Percentiles rank a stretch among this genome's conserved stretches.
phyloP scores from a whole-genome alignment of 129 eudicot species.

The Tanacetum coccineum region DNA sequence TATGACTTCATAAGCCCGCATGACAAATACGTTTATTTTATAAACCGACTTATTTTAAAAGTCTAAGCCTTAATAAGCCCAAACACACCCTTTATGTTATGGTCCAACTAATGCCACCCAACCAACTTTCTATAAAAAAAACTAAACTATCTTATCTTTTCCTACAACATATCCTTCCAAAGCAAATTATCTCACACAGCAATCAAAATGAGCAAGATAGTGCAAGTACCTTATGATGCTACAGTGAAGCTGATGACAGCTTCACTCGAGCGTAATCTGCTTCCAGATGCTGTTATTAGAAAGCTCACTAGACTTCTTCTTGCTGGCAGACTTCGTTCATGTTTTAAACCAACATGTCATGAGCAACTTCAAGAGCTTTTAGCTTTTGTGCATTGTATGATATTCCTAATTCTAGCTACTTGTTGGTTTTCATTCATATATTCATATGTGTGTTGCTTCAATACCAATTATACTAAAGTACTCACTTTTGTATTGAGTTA shows the following conservation, averaged over 20 bases:
- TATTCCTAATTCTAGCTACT: too few species aligned
- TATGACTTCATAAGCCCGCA: too few species aligned
- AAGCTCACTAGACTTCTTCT: slow-evolving; percentile 76
- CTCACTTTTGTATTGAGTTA: too few species aligned
- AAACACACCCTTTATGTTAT: too few species aligned
- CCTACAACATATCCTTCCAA: background rate
- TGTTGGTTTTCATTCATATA: too few species aligned
- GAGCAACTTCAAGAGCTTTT: slow-evolving; percentile 67
- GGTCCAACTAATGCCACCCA: too few species aligned
- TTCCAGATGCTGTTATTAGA: slow-evolving; percentile 75
- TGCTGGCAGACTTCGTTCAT: slow-evolving; percentile 72
- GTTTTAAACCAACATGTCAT: slow-evolving; percentile 53
- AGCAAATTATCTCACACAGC: background rate
- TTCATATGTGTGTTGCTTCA: too few species aligned
- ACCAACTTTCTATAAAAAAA: too few species aligned
- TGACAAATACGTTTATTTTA: too few species aligned
- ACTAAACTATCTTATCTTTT: slow-evolving; percentile 21
- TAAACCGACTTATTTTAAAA: too few species aligned
- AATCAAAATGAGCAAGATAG: slow-evolving; percentile 40
- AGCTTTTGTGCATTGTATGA: slow-evolving; percentile 57
- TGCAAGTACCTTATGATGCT: slow-evolving; percentile 68
- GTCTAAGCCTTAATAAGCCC: too few species aligned
- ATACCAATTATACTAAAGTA: too few species aligned
- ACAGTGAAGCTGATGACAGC: slow-evolving; percentile 63
- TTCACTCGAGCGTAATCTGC: slow-evolving; percentile 77